These are phyloP conservation scores for Pseudogymnoascus sp. DNA, from an alignment of 2,329 filamentous ascomycete species.

Conservation along the genomic window DNA sequence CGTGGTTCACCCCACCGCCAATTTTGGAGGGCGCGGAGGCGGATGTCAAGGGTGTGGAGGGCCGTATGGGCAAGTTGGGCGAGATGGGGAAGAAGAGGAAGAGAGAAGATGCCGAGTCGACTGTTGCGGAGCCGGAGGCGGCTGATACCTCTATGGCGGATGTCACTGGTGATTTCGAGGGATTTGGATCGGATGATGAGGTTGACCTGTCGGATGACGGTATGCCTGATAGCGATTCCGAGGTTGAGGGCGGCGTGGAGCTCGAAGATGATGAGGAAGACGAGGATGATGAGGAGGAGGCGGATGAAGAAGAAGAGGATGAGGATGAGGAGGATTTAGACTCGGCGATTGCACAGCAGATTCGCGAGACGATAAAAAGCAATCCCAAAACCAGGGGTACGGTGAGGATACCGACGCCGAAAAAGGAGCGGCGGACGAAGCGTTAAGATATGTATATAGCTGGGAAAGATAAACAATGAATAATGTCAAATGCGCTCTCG, in stretches of 20 bases:
- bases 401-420: slow-evolving; percentile 18
- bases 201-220: slow-evolving; percentile 26
- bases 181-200: slow-evolving; percentile 38
- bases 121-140: slow-evolving; percentile 33
- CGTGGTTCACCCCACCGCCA: slow-evolving; percentile 87
- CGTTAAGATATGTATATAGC: slow-evolving; percentile 8
- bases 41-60: slow-evolving; percentile 48
- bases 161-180: slow-evolving; percentile 36
- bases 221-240: slow-evolving; percentile 31
- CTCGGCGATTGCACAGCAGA: slow-evolving; percentile 25
- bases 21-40: slow-evolving; percentile 44
- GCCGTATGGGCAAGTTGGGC: slow-evolving; percentile 69
- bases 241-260: slow-evolving; percentile 25
- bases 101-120: slow-evolving; percentile 43
- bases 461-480: slow-evolving; percentile 6
- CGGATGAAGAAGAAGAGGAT: slow-evolving; percentile 24
- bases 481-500: slow-evolving; percentile 5
- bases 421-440: slow-evolving; percentile 29
- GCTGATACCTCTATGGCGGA: slow-evolving; percentile 29
- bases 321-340: slow-evolving; percentile 20
- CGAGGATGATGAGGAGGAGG: slow-evolving; percentile 36
- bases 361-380: slow-evolving; percentile 24
- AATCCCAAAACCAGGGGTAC: slow-evolving; percentile 18
- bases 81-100: slow-evolving; percentile 83
- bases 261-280: slow-evolving; percentile 31